phyloP scores from a whole-genome alignment of 768 basidiomycete species.

The Naematelia encephala region DNA sequence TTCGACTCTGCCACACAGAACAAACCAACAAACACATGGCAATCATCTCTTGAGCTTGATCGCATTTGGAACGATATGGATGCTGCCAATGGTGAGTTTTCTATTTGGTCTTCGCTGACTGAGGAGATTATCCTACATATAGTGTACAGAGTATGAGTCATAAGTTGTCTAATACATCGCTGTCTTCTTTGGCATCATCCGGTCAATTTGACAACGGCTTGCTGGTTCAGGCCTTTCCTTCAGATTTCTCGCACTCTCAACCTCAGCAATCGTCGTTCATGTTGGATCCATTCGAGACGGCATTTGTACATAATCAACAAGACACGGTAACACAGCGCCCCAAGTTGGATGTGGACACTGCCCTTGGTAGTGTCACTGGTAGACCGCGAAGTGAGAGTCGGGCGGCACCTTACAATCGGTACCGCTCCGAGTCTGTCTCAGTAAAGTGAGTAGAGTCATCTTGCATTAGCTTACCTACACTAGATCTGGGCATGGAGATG shows the following conservation, averaged over 20 bases:
- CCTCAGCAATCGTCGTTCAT: slow-evolving; percentile 7
- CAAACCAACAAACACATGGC: too few relatives aligned
- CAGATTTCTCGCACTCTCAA: slow-evolving; percentile 12
- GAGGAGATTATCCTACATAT: neutral
- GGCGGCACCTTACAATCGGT: slow-evolving; percentile 22
- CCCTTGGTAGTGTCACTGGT: slow-evolving; percentile 13
- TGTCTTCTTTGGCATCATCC: slow-evolving; percentile 9
- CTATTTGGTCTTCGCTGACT: neutral
- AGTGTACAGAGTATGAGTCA: neutral
- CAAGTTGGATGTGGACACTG: slow-evolving; percentile 22
- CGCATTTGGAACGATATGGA: neutral
- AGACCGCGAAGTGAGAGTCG: slow-evolving; percentile 22
- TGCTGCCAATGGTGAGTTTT: neutral
- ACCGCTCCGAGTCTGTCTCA: slow-evolving; percentile 26
- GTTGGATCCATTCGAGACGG: slow-evolving; percentile 1
- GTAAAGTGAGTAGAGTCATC: slow-evolving; percentile 19
- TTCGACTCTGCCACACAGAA: neutral
- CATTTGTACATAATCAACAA: neutral
- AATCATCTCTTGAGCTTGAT: neutral
- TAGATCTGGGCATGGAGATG: slow-evolving; percentile 2
- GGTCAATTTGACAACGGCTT: slow-evolving; percentile 4
- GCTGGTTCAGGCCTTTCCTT: slow-evolving; percentile 18
- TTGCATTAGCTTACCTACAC: neutral
- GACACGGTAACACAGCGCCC: slow-evolving; percentile 6
- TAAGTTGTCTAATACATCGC: slow-evolving; percentile 15